Base-by-base conservation (phyloP, 2,329 filamentous ascomycete genomes). In the Xylariaceae sp. region DNA sequence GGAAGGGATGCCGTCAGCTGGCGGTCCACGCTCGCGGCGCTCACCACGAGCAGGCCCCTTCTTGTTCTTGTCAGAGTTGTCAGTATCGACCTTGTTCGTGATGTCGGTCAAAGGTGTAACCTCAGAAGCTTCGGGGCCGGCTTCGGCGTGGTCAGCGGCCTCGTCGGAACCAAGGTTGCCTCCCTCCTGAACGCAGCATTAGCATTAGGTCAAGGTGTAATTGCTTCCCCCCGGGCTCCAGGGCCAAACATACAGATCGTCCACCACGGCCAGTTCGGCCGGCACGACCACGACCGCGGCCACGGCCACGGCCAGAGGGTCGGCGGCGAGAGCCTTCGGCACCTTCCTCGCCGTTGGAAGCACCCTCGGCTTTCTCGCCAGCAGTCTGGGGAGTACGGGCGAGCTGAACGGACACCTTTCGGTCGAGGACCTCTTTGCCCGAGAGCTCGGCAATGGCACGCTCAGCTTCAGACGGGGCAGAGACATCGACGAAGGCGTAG, bases 331-430 rank as follows among this genome's bases (percentile, higher is more conserved):
- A 69, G 45, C 72, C 82, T 53, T 82, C 82, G 48, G 74, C 77
- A 60, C 76, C 70, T 55, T 75, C 81, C 65, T 94, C 88, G 53
- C 79, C 83, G 63, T 83, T 86, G 55, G 74, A 65, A 35, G 45
- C 70, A 59, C 75, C 76, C 56, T 88, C 85, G 29, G 65, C 57
- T 73, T 84, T 86, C 64, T 88, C 83, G 49, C 77, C 80, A 55
- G 82, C 75, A 49, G 83, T 75, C 71, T 96, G 90, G 40, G 90
- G 90, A 76, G 94, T 96, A 70, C 90, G 90, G 57, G 92, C 92
- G 56, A 95, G 83, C 73, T 98, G 92, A 50, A 98, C 92, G 29
- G 89, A 96, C 58, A 96, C 92, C 82, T 96, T 96, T 66, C 92
- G 90, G 67, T 95, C 88, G 39, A 96, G 80, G 55, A 98, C 92